Conservation (phyloP, 495 filamentous ascomycete species). For the Aspergillus nanangensis region DNA sequence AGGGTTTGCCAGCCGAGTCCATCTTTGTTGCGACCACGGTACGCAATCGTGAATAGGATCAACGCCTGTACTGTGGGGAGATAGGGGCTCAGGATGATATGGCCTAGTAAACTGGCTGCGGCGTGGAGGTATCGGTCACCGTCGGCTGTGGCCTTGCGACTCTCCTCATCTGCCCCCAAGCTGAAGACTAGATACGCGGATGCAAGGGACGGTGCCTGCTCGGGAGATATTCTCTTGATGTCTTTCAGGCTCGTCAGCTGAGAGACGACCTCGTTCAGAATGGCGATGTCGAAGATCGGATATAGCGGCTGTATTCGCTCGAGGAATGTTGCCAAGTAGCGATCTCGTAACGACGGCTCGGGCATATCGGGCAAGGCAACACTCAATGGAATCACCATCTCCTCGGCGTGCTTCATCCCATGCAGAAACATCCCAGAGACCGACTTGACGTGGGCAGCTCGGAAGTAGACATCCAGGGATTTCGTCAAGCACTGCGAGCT, state of each 20-base stretch:
- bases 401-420: conserved; percentile 10
- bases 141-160: conserved; percentile 2
- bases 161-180: conserved; percentile 7
- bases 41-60: conserved; percentile 7
- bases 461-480: conserved; percentile 14
- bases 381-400: conserved; percentile 6
- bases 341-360: neutral
- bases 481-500: conserved; percentile 15
- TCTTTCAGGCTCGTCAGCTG: neutral
- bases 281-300: conserved; percentile 4
- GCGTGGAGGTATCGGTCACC: conserved; percentile 10
- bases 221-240: neutral
- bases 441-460: conserved; percentile 7
- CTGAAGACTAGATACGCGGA: conserved; percentile 9
- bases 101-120: conserved; percentile 6
- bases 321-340: conserved; percentile 1
- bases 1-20: conserved; percentile 13
- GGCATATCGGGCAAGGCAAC: conserved; percentile 8
- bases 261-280: neutral
- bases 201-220: conserved; percentile 4
- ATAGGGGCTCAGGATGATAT: conserved; percentile 10
- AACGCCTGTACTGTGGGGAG: conserved; percentile 9
- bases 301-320: conserved; percentile 8
- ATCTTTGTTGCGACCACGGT: conserved; percentile 10
- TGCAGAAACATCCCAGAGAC: conserved; percentile 10